Base-by-base conservation (phyloP, 1,284 basidiomycete genomes). In the Rhodofomes roseus region DNA sequence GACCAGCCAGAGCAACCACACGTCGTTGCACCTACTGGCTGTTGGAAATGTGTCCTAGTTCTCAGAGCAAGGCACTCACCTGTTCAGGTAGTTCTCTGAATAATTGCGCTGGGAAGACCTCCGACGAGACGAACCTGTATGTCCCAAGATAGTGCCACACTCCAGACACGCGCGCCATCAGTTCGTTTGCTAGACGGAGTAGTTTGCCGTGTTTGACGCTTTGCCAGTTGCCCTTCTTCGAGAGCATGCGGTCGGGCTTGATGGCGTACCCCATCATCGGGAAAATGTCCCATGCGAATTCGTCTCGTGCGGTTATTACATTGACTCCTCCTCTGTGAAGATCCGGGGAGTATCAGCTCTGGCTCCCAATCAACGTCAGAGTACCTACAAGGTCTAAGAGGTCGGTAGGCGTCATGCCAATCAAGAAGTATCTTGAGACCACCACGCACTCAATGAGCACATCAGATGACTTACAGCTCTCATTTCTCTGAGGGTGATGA, bases 81-180 rank as follows among this genome's bases (percentile, higher is more conserved):
- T 29, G 37, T 9, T 39, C 40, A 27, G 39, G 27, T 1, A 56
- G 41, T 7, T 2, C 16, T 2, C 40, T 4, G 41, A 46, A 56
- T 16, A 12, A 14, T 36, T 31, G 18, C 7, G 16, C 9, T 6
- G 54, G 27, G 22, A 56, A 29, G 25, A 1, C 22, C 41, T 56
- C 34, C 29, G 27, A 46, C 6, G 40, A 25, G 29, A 44, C 31
- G 4, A 18, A n/a, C 27, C 2, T 23, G 29, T 46, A 46, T n/a
- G 54, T 56, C 12, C 54, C 54, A n/a, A 56, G 34, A 29, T 56
- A 56, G 54, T 43, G 29, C 41, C 54, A 56, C 11, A 20, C 20
- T 2, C 41, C 54, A 23, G 20, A 43, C 27, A 54, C n/a, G 25
- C 20, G 41, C 12, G 34, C 34, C 4, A 57, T 48, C 25, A 57